A percentile compares a stretch with the other conserved stretches of the same genome.
Conservation (phyloP, 257 asterid species). For the Fraxinus pennsylvanica region DNA sequence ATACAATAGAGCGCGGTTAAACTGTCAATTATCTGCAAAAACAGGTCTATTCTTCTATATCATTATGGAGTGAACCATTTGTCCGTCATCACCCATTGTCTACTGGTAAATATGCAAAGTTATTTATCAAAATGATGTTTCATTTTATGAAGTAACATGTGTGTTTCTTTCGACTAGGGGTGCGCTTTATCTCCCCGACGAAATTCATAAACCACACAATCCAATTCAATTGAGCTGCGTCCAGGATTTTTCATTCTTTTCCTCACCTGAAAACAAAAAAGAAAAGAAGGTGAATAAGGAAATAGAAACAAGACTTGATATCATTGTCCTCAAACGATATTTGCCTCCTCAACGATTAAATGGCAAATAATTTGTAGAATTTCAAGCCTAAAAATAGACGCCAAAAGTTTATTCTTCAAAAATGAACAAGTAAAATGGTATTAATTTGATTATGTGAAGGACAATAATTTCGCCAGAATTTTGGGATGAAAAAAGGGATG, state of each 20-base stretch:
- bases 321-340: too few species aligned
- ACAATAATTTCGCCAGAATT: too few species aligned
- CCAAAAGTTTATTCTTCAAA: too few species aligned
- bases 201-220: constrained; percentile 38
- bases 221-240: constrained; percentile 47
- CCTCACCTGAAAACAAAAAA: constrained; percentile 4
- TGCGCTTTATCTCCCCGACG: constrained; percentile 35
- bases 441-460: too few species aligned
- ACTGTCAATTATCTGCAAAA: neutral
- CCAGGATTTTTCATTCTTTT: constrained; percentile 42
- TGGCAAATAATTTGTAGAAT: too few species aligned
- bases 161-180: constrained; percentile 28
- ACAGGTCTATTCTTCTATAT: neutral
- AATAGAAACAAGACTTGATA: too few species aligned
- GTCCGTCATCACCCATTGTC: neutral
- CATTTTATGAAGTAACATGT: constrained; percentile 12
- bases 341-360: too few species aligned
- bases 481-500: too few species aligned
- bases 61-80: neutral
- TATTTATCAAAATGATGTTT: constrained; percentile 13
- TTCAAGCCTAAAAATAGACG: too few species aligned
- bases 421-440: too few species aligned
- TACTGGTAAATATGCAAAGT: neutral
- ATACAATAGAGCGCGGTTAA: neutral
- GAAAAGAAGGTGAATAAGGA: too few species aligned